Base-by-base conservation (phyloP, 2,329 filamentous ascomycete species). In the Ustilaginoidea virens region DNA sequence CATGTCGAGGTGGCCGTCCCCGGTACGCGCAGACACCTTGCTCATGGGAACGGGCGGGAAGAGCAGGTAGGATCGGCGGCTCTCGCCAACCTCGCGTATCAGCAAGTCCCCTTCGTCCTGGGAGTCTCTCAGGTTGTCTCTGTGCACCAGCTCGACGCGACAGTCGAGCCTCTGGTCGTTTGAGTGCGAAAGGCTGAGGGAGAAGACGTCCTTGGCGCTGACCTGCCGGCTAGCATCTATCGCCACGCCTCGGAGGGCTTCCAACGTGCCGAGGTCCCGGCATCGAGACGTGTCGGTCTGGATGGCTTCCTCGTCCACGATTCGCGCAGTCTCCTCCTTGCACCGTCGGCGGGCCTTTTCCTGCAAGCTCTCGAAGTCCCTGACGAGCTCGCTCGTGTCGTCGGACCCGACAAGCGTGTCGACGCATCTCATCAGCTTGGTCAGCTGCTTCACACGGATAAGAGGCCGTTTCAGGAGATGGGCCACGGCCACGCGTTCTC, bases 401-500 rank as follows among this genome's bases (percentile, higher is more conserved):
- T 57, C 62, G 26, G 57, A 72, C 31, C 50, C 67, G 39, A 57
- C 47, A 10, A 72, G 55, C 12, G 65, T 59, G 41, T 73, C 66
- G 29, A 77, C 66, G 36, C 72, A 68, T 52, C 79, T 82, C 43
- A 92, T 72, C 21, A 82, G 77, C 51, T 86, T 93, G 24, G 76
- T 64, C 36, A 98, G 70, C 51, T 86, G 81, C 51, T 93, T 94
- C 35, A 94, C 61, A 26, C 90, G 72, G 14, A 93, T 74, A 23
- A 98, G 56, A 1, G 90, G 90, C 30, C 87, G 66, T 55, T 92
- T 94, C 29, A 98, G 62, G 25, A 98, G 63, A 52, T 90, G 92
- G 6, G 86, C 86, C 27, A 98, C 90, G 48, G 96, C 90, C 7
- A 94, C 85, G 29, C 83, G 74, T 49, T 94, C 83, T 9, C 87